phyloP scores from a whole-genome alignment of 1,284 basidiomycete species.

The Takashimella koratensis region DNA sequence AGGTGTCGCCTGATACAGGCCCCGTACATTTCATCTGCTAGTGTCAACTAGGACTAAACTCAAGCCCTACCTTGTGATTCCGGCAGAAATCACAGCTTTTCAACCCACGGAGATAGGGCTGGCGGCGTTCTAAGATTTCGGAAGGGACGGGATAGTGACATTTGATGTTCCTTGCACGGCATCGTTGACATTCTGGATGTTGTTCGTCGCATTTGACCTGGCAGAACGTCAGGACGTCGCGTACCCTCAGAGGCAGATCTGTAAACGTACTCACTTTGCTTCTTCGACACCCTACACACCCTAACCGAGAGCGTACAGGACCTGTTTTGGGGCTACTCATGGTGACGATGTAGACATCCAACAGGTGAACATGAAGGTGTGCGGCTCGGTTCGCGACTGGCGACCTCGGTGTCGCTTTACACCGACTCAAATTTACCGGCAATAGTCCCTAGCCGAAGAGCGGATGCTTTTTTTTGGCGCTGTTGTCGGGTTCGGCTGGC shows the following conservation, averaged over 20 bases:
- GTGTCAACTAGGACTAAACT: not conserved
- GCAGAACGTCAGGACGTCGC: not conserved
- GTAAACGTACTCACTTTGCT: not conserved
- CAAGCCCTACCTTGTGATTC: slow-evolving; percentile 2
- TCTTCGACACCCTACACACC: slow-evolving; percentile 3
- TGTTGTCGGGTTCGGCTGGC: too few relatives aligned
- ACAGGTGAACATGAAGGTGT: too few relatives aligned
- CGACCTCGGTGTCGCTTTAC: too few relatives aligned
- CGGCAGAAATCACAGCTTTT: slow-evolving; percentile 14
- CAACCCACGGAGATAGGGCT: slow-evolving; percentile 5
- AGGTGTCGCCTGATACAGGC: not conserved
- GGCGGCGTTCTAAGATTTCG: not conserved
- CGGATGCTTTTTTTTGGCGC: too few relatives aligned
- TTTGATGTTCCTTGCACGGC: slow-evolving; percentile 1
- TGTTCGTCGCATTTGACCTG: slow-evolving; percentile 19
- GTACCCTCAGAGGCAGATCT: not conserved
- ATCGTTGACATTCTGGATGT: slow-evolving; percentile 12
- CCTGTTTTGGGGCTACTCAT: too few relatives aligned
- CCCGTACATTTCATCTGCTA: slow-evolving; percentile 2
- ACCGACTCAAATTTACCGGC: too few relatives aligned
- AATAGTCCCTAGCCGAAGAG: too few relatives aligned
- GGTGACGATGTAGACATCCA: too few relatives aligned
- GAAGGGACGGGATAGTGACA: not conserved
- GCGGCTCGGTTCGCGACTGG: too few relatives aligned
- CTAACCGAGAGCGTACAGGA: not conserved